These are phyloP conservation scores for Pichia nakasei DNA, from an alignment of 805 yeast species.

Conservation along the genomic window DNA sequence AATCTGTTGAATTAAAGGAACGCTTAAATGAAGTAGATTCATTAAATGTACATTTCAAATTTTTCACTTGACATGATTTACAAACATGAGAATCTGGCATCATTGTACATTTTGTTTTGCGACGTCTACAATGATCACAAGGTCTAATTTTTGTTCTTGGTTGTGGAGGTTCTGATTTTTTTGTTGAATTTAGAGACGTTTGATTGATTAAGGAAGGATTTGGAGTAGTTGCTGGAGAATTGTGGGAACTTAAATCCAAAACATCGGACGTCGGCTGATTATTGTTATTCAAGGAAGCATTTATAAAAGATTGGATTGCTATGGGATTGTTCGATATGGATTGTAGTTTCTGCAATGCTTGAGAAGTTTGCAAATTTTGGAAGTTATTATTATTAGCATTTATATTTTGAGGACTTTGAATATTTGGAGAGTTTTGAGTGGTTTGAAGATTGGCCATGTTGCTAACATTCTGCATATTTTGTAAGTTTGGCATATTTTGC, in stretches of 20 bases:
- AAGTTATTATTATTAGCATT: too few species aligned
- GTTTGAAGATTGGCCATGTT: too few species aligned
- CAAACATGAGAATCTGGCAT: conserved; percentile 57
- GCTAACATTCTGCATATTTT: background rate
- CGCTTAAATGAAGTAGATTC: conserved; percentile 40
- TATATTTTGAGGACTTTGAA: too few species aligned
- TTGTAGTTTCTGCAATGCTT: too few species aligned
- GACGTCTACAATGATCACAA: conserved; percentile 77
- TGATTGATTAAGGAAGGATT: too few species aligned
- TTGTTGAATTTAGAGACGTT: background rate
- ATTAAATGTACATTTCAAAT: conserved; percentile 66
- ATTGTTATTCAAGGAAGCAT: too few species aligned
- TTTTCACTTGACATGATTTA: conserved; percentile 68
- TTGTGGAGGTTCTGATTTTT: conserved; percentile 27
- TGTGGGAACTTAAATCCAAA: too few species aligned
- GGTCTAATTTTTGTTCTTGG: conserved; percentile 44
- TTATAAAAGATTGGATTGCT: too few species aligned
- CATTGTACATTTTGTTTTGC: conserved; percentile 72
- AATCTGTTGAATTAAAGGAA: conserved; percentile 24
- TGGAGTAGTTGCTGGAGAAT: background rate
- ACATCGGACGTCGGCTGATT: too few species aligned
- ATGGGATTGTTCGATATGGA: too few species aligned
- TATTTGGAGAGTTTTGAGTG: too few species aligned
- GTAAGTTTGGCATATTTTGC: background rate
- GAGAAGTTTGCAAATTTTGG: background rate